phyloP scores from a whole-genome alignment of 108 stramenopile species.

The Bacterosira constricta region DNA sequence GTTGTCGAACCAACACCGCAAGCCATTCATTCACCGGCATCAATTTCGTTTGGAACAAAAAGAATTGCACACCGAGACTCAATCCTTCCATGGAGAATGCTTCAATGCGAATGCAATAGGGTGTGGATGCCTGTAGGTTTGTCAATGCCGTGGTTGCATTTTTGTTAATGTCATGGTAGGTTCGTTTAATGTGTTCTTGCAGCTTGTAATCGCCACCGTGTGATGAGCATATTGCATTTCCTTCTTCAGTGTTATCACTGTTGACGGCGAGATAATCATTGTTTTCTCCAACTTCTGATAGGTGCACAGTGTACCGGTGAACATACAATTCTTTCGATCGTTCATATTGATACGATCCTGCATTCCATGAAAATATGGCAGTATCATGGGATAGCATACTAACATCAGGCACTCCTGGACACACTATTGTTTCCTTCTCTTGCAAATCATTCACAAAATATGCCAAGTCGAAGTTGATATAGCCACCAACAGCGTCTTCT shows the following conservation, averaged over 20 bases:
- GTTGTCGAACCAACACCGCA: constrained; percentile 3
- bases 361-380: constrained; percentile 10
- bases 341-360: not conserved
- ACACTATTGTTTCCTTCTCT: not conserved
- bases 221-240: not conserved
- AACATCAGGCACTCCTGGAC: not conserved
- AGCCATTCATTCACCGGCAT: constrained; percentile 27
- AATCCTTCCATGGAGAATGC: constrained; percentile 6
- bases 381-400: not conserved
- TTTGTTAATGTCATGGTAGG: not conserved
- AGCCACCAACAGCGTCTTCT: not conserved
- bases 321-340: constrained; percentile 8
- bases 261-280: no score
- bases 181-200: not conserved
- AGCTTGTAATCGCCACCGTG: not conserved
- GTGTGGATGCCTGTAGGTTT: not conserved
- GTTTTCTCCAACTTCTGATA: not conserved
- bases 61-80: not conserved
- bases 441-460: not conserved
- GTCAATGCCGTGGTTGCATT: not conserved
- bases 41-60: not conserved
- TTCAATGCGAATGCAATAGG: constrained; percentile 3
- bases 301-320: not conserved
- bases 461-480: constrained; percentile 5
- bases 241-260: no score